Evolutionary conservation across 768 basidiomycete genomes (phyloP).

Genomic region (Termitomyces sp.): DNA sequence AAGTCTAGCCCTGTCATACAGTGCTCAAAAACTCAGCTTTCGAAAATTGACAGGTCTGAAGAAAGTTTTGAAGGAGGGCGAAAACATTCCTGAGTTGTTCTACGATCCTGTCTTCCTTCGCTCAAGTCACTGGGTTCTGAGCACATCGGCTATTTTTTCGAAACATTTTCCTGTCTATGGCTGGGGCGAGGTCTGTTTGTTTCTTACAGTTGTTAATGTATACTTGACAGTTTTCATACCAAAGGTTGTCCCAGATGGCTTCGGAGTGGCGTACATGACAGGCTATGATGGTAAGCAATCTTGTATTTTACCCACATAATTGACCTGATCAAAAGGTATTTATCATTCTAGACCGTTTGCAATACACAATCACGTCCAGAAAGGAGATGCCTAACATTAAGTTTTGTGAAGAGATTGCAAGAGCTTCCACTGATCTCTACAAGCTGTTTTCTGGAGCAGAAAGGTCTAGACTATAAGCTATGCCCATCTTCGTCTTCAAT

Average conservation of each 20-base stretch:
- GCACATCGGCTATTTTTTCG: constrained; percentile 87
- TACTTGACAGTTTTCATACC: neutral
- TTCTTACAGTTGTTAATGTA: neutral
- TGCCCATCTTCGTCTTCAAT: neutral
- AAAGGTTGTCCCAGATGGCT: constrained; percentile 85
- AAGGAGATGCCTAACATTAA: constrained; percentile 75
- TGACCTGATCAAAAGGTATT: neutral
- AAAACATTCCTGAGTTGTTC: constrained; percentile 66
- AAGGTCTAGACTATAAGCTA: constrained; percentile 26
- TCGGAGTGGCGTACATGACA: constrained; percentile 95
- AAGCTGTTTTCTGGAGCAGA: constrained; percentile 38
- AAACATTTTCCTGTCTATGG: constrained; percentile 82
- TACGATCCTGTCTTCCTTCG: constrained; percentile 68
- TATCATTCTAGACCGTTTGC: constrained; percentile 56
- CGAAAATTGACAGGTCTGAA: constrained; percentile 50
- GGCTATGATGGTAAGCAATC: constrained; percentile 61
- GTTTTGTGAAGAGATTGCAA: constrained; percentile 66
- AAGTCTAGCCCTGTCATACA: constrained; percentile 13
- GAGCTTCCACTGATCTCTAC: constrained; percentile 62
- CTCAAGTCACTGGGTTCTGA: constrained; percentile 80
- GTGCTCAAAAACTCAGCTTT: neutral
- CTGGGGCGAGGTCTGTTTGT: constrained; percentile 73
- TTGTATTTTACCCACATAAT: neutral
- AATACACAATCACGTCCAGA: constrained; percentile 85
- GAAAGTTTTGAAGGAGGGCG: constrained; percentile 56